Evolutionary conservation across 768 basidiomycete genomes (phyloP).

Genomic region (Mycena venus): DNA sequence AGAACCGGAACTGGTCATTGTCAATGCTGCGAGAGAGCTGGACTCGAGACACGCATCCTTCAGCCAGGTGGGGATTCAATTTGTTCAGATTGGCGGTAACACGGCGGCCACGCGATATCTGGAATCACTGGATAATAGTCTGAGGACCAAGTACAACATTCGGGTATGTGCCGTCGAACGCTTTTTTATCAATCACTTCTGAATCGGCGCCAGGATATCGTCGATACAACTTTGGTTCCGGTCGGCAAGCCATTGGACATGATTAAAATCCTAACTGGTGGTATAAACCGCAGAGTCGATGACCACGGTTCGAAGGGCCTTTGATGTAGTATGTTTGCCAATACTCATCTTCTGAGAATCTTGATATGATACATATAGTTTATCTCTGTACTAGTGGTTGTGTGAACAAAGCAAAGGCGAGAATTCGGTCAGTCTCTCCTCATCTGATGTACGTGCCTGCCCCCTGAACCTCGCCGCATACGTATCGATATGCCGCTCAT

Average conservation of each 20-base stretch:
- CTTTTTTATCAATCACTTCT: neutral
- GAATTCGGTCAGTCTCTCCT: conserved; percentile 11
- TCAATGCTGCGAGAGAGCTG: conserved; percentile 55
- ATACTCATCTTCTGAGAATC: neutral
- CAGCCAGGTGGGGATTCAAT: conserved; percentile 71
- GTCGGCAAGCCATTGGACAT: conserved; percentile 60
- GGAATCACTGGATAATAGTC: conserved; percentile 64
- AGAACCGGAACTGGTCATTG: conserved; percentile 58
- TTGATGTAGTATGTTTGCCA: neutral
- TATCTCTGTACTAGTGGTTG: neutral
- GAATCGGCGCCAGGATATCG: conserved; percentile 64
- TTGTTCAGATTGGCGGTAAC: conserved; percentile 71
- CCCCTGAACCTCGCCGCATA: conserved; percentile 26
- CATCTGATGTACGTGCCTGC: conserved; percentile 24
- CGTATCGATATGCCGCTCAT: conserved; percentile 36
- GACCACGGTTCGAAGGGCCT: conserved; percentile 24
- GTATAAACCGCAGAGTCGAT: conserved; percentile 61
- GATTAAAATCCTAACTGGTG: conserved; percentile 73
- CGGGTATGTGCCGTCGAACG: conserved; percentile 48
- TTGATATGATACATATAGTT: neutral
- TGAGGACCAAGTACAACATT: conserved; percentile 54
- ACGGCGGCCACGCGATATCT: conserved; percentile 57
- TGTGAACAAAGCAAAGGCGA: neutral
- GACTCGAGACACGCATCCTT: conserved; percentile 60
- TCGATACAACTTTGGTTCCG: conserved; percentile 70